Percentiles rank a stretch among this genome's conserved stretches.
phyloP scores from a whole-genome alignment of 1,284 basidiomycete genomes.

The Mixia osmundae region DNA sequence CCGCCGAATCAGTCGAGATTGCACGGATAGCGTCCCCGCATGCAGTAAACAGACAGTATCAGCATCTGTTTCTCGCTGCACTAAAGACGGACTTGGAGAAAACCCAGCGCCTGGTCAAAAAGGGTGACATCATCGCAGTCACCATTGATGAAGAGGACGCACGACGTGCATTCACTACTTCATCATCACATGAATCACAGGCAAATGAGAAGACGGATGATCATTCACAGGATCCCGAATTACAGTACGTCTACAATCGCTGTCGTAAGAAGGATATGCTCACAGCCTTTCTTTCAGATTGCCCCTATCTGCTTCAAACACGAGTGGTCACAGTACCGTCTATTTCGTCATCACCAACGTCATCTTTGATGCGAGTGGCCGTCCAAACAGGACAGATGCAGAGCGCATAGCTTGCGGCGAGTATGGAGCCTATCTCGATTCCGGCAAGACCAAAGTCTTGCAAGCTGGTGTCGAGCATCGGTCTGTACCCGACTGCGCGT shows the following conservation, averaged over 20 bases:
- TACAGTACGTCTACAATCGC: background rate
- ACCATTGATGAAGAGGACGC: constrained; percentile 33
- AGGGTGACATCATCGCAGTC: constrained; percentile 58
- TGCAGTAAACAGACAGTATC: constrained; percentile 47
- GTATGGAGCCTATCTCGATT: constrained; percentile 67
- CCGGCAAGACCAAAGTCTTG: constrained; percentile 42
- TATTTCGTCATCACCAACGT: constrained; percentile 28
- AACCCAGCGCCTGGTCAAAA: constrained; percentile 39
- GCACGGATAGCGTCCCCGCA: constrained; percentile 62
- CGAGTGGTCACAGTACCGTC: constrained; percentile 24
- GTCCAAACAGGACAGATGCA: background rate
- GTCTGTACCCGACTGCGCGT: constrained; percentile 35
- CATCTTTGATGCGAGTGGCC: background rate
- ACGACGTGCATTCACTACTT: background rate
- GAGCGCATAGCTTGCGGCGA: constrained; percentile 30
- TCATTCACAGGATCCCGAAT: background rate
- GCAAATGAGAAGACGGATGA: too few relatives aligned
- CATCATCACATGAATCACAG: constrained; percentile 1
- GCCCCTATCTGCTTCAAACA: constrained; percentile 1
- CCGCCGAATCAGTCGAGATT: constrained; percentile 46
- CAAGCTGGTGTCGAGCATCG: constrained; percentile 54
- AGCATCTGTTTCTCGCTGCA: constrained; percentile 41
- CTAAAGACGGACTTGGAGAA: constrained; percentile 43
- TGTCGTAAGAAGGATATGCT: too few relatives aligned
- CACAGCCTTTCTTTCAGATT: background rate